phyloP scores from a whole-genome alignment of 805 yeast species.

The Pichia pseudocactophila region DNA sequence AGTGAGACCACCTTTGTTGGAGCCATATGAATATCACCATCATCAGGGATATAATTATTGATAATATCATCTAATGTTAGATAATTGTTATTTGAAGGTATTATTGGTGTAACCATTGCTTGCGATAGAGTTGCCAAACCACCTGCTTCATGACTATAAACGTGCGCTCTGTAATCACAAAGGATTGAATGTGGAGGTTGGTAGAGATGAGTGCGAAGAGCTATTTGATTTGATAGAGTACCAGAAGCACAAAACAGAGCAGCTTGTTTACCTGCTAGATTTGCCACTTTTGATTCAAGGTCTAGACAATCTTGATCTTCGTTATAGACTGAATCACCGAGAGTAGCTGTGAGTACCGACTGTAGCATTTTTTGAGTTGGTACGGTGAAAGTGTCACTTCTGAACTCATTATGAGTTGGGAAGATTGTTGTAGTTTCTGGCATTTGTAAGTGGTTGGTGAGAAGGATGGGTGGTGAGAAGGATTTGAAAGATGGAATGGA shows the following conservation, averaged over 20 bases:
- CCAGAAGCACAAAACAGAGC: constrained; percentile 84
- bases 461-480: not conserved
- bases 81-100: constrained; percentile 66
- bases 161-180: constrained; percentile 82
- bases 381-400: constrained; percentile 85
- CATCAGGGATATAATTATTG: constrained; percentile 51
- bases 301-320: constrained; percentile 68
- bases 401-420: constrained; percentile 37
- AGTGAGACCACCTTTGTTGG: constrained; percentile 80
- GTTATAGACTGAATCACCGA: constrained; percentile 84
- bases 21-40: constrained; percentile 79
- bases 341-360: constrained; percentile 46
- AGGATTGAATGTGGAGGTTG: constrained; percentile 81
- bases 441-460: not conserved
- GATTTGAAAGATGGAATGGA: not conserved
- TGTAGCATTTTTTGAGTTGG: constrained; percentile 70
- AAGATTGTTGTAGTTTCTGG: not conserved
- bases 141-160: constrained; percentile 80
- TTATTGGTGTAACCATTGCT: constrained; percentile 83
- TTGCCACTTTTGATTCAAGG: constrained; percentile 56
- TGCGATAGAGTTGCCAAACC: constrained; percentile 85
- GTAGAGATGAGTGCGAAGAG: constrained; percentile 58
- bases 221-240: constrained; percentile 85
- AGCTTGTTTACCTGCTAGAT: constrained; percentile 68
- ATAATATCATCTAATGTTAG: constrained; percentile 74